Conservation (phyloP, 2,329 filamentous ascomycete genomes). For the Penicillium sp. region DNA sequence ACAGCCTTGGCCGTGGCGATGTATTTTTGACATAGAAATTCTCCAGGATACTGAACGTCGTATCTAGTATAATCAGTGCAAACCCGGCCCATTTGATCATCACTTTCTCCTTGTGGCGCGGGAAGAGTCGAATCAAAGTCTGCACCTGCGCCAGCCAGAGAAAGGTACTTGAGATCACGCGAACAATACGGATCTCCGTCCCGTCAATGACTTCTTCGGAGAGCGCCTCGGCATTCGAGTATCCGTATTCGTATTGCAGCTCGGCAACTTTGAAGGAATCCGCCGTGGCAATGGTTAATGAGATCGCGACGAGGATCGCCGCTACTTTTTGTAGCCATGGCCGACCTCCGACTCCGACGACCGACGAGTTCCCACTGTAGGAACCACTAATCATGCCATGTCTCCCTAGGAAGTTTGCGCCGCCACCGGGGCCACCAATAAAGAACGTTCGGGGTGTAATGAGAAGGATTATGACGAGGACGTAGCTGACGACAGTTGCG, state of each 20-base stretch:
- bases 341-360: conserved; percentile 81
- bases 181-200: conserved; percentile 79
- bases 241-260: conserved; percentile 70
- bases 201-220: conserved; percentile 76
- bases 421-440: conserved; percentile 63
- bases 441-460: conserved; percentile 93
- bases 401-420: conserved; percentile 69
- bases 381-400: conserved; percentile 82
- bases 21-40: conserved; percentile 61
- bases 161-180: conserved; percentile 91
- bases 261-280: conserved; percentile 85
- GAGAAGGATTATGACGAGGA: conserved; percentile 87
- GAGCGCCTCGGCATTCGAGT: conserved; percentile 70
- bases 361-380: conserved; percentile 57
- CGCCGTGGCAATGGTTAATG: conserved; percentile 85
- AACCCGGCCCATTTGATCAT: conserved; percentile 99
- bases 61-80: conserved; percentile 82
- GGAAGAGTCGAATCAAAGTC: conserved; percentile 90
- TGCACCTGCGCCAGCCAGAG: conserved; percentile 97
- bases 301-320: conserved; percentile 63
- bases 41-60: conserved; percentile 86
- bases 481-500: conserved; percentile 84
- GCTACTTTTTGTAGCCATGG: conserved; percentile 84
- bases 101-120: conserved; percentile 92
- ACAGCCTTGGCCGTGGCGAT: conserved; percentile 60